phyloP scores from a whole-genome alignment of 108 stramenopile genomes.

The Epithemia pelagica region DNA sequence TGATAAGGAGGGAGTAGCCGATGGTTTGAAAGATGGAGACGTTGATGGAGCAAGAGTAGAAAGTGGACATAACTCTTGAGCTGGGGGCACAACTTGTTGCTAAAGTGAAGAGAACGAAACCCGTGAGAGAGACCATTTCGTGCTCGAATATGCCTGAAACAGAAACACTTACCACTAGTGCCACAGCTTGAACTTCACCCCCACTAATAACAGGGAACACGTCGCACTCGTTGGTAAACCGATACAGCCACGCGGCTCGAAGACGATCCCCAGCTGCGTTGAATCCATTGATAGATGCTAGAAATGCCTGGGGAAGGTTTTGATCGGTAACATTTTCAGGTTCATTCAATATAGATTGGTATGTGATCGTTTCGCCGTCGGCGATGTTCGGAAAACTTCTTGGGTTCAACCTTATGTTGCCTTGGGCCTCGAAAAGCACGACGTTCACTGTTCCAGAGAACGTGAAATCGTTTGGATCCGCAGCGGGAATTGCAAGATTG shows the following conservation, averaged over 20 bases:
- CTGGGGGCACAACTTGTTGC: no score
- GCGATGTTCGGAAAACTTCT: no score
- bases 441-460: neutral
- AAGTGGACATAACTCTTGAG: no score
- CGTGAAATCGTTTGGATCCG: neutral
- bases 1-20: no score
- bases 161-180: neutral
- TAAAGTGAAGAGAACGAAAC: no score
- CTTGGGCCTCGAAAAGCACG: neutral
- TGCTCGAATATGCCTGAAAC: no score
- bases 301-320: neutral
- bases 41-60: no score
- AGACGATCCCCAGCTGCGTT: neutral
- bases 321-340: neutral
- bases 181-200: neutral
- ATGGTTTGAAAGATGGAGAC: no score
- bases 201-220: conserved; percentile 19
- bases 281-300: neutral
- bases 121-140: no score
- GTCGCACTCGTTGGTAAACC: conserved; percentile 24
- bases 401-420: no score
- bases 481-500: neutral
- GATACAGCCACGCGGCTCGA: neutral
- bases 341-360: neutral
- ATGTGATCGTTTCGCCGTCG: neutral